A percentile compares a stretch with the other conserved stretches of the same genome.
phyloP scores from a whole-genome alignment of 768 basidiomycete species.

The Amanita exitialis region DNA sequence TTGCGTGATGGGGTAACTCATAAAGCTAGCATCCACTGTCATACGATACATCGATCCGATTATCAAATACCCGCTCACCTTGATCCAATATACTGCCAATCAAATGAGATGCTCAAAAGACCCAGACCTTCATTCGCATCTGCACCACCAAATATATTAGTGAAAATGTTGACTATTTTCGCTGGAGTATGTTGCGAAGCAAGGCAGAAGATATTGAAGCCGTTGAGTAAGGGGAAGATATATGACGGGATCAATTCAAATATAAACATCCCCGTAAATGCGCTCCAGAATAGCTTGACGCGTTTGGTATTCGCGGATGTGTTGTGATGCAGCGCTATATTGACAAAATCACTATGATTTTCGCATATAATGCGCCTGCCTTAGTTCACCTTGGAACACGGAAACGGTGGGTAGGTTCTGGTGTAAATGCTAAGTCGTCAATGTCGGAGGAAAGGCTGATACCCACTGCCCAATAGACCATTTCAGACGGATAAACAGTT shows the following conservation, averaged over 20 bases:
- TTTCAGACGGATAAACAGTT: conserved; percentile 51
- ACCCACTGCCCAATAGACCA: conserved; percentile 51
- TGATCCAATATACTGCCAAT: conserved; percentile 60
- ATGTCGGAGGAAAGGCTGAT: not conserved
- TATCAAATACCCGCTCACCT: conserved; percentile 13
- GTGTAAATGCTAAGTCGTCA: not conserved
- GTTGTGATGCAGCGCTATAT: conserved; percentile 39
- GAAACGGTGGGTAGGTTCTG: conserved; percentile 50
- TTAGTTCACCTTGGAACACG: conserved; percentile 41
- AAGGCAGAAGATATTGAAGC: conserved; percentile 51
- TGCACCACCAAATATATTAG: conserved; percentile 57
- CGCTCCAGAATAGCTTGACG: conserved; percentile 41
- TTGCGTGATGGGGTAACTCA: conserved; percentile 44
- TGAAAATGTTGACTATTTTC: conserved; percentile 37
- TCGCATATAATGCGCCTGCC: not conserved
- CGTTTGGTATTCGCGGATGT: conserved; percentile 32
- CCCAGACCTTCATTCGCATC: conserved; percentile 63
- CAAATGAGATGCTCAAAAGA: conserved; percentile 48
- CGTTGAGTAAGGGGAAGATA: conserved; percentile 56
- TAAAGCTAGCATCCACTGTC: conserved; percentile 20
- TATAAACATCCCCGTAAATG: conserved; percentile 40
- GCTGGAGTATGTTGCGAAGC: conserved; percentile 38
- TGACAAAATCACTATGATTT: not conserved
- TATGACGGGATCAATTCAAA: conserved; percentile 46
- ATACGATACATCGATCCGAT: not conserved